Base-by-base conservation (phyloP, 768 basidiomycete species). In the Ramaria sp. region DNA sequence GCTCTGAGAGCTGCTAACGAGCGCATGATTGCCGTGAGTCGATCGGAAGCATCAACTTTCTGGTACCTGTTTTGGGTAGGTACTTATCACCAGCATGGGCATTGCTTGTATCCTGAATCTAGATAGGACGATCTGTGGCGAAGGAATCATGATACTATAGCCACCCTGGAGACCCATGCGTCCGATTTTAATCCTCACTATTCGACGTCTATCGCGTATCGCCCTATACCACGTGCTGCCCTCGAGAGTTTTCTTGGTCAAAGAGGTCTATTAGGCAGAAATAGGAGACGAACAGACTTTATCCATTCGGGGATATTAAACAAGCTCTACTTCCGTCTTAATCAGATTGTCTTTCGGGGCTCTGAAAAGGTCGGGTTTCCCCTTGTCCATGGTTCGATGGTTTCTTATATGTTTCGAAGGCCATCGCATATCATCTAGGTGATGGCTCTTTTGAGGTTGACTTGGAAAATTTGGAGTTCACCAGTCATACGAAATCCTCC, bases 51-150 rank as follows among this genome's bases (percentile, higher is more conserved):
- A 1, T 69, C 77, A 3, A 78, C 80, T 3, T 88, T 86, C 83
- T 91, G 88, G 88, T 88, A 84, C 62, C 73, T 88, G 12, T 81
- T 86, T 61, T 89, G 84, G 84, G 86, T 87, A 51, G 62, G 78
- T 64, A 11, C 30, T 15, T 22, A 46, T 17, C 20, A 33, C 30
- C 4, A n/a, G 5, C 15, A 19, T 13, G 20, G 27, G 5, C 34
- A 10, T 37, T 37, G 12, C 3, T 4, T 15, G n/a, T 34, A 15
- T 27, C 7, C 30, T 48, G 20, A 54, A 13, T 7, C n/a, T 41
- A 24, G 12, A 24, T 57, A 86, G 86, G 86, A 89, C 63, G 86
- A 88, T 65, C 64, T 87, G 7, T 89, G 85, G 85, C 72, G 85
- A 59, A 72, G 85, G 54, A 88, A 89, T 64, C 66, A 79, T 62